phyloP scores from a whole-genome alignment of 2,329 filamentous ascomycete genomes.

The Penicillium janthinellum region DNA sequence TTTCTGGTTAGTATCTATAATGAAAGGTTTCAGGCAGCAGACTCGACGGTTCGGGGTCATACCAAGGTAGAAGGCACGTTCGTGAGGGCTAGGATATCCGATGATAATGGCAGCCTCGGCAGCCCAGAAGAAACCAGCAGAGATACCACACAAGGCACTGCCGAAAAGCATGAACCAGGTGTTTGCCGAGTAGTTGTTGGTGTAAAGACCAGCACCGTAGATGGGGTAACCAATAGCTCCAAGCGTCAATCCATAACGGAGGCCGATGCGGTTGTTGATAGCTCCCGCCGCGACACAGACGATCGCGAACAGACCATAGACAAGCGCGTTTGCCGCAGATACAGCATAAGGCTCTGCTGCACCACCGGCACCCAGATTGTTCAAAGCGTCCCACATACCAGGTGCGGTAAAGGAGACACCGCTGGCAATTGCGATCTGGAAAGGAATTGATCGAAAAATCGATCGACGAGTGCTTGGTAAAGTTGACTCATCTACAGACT shows the following conservation, averaged over 20 bases:
- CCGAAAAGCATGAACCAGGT: constrained; percentile 55
- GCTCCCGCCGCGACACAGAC: constrained; percentile 52
- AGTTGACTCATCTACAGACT: constrained; percentile 1
- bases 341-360: constrained; percentile 55
- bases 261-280: constrained; percentile 52
- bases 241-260: constrained; percentile 44
- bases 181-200: constrained; percentile 53
- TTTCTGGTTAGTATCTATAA: background rate
- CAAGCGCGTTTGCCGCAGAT: constrained; percentile 53
- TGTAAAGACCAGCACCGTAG: constrained; percentile 52
- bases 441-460: constrained; percentile 27
- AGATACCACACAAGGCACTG: constrained; percentile 49
- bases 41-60: background rate
- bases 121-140: constrained; percentile 53
- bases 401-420: constrained; percentile 30
- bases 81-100: constrained; percentile 40
- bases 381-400: constrained; percentile 58
- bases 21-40: no score
- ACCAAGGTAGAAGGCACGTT: constrained; percentile 29
- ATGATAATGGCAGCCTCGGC: constrained; percentile 52
- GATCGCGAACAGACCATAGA: constrained; percentile 51
- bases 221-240: constrained; percentile 51
- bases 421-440: constrained; percentile 27
- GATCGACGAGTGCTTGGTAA: constrained; percentile 6
- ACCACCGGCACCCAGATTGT: constrained; percentile 55